Percentiles rank a stretch among this genome's conserved stretches.
phyloP scores from a whole-genome alignment of 2,329 filamentous ascomycete genomes.

The Ophiosphaerella herpotricha region DNA sequence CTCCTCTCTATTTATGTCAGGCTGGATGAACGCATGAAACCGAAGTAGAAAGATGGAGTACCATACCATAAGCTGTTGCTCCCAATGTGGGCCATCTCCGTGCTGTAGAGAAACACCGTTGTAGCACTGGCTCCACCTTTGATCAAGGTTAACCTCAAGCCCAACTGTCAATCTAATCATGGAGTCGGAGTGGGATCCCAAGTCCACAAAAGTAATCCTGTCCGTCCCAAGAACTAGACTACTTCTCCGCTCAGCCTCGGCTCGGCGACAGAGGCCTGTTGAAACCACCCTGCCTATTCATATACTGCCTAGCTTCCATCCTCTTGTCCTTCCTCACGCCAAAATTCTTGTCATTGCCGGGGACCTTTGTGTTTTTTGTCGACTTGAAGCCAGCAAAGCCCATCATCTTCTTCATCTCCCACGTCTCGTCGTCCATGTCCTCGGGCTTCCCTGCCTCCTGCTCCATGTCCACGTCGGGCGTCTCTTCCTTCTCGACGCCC shows the following conservation, averaged over 20 bases:
- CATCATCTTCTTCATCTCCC: slow-evolving; percentile 83
- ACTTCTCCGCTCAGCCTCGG: slow-evolving; percentile 14
- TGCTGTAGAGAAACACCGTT: too few species aligned
- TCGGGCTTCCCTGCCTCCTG: slow-evolving; percentile 32
- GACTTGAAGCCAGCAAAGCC: slow-evolving; percentile 84
- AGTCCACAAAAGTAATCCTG: too few species aligned
- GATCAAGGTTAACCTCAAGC: too few species aligned
- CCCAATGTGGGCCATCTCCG: background rate
- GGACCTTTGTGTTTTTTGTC: slow-evolving; percentile 87
- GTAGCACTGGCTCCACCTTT: too few species aligned
- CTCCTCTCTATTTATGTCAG: background rate
- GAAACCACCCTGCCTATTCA: slow-evolving; percentile 83
- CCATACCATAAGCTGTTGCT: background rate
- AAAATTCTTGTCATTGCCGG: slow-evolving; percentile 79
- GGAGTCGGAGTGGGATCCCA: too few species aligned
- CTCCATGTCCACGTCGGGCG: slow-evolving; percentile 35
- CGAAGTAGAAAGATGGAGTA: background rate
- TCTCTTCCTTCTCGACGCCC: slow-evolving; percentile 18
- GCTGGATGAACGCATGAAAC: background rate
- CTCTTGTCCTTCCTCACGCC: slow-evolving; percentile 90
- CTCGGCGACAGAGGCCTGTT: slow-evolving; percentile 70
- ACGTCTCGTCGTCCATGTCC: slow-evolving; percentile 65
- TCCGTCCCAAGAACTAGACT: too few species aligned
- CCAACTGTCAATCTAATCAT: too few species aligned
- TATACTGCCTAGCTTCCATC: slow-evolving; percentile 95